phyloP scores from a whole-genome alignment of 1,284 basidiomycete species.

The Ceratobasidium sp. region DNA sequence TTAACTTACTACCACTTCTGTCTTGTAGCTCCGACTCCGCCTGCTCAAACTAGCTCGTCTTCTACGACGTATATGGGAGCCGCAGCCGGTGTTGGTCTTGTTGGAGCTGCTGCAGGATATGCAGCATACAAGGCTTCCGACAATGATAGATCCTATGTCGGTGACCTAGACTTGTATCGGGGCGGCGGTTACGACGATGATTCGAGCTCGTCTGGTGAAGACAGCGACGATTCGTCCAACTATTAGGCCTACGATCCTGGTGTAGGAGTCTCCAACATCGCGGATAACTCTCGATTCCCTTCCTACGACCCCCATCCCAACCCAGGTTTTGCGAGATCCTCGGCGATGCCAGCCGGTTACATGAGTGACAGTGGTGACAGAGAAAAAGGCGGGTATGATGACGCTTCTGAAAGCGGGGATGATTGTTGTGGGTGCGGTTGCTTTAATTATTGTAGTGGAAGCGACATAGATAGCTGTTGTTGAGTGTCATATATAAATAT shows the following conservation, averaged over 20 bases:
- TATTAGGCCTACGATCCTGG: not conserved
- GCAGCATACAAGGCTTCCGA: constrained; percentile 4
- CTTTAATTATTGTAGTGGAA: not conserved
- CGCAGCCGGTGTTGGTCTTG: constrained; percentile 9
- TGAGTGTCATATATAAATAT: not conserved
- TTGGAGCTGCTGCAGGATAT: constrained; percentile 3
- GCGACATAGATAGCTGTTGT: not conserved
- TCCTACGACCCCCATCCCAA: not conserved
- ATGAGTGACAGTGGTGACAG: not conserved
- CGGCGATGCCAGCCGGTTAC: not conserved
- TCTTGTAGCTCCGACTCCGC: not conserved
- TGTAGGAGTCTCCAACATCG: not conserved
- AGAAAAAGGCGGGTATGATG: not conserved
- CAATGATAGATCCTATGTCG: not conserved
- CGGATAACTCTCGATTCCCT: not conserved
- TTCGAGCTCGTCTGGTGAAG: not conserved
- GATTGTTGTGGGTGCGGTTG: constrained; percentile 14
- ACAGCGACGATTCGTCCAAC: not conserved
- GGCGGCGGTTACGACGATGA: not conserved
- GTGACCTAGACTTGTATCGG: not conserved
- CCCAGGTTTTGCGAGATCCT: too few relatives aligned
- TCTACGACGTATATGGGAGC: constrained; percentile 4
- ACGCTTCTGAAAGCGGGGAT: not conserved
- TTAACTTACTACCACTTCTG: not conserved
- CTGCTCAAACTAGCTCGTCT: not conserved